Percentiles rank a stretch among this genome's conserved stretches.
Conservation (phyloP, 2,329 filamentous ascomycete species). For the Clarireedia hainanense region DNA sequence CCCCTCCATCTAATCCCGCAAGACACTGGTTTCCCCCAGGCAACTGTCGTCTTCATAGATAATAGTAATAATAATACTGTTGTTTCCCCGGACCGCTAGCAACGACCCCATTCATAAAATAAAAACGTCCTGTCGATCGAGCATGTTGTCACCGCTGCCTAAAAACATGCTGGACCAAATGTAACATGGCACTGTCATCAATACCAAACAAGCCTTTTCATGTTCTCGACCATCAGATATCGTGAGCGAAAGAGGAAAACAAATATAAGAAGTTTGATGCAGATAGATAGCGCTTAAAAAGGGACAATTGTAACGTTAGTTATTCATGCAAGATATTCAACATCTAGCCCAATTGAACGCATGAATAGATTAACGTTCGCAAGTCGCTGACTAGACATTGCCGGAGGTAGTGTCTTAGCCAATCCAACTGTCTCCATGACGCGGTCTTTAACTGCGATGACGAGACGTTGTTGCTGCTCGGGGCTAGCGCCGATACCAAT, state of each 20-base stretch:
- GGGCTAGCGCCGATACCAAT: slow-evolving; percentile 90
- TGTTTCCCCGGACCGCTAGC: neutral
- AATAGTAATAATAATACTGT: slow-evolving; percentile 3
- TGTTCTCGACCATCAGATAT: slow-evolving; percentile 2
- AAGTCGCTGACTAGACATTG: slow-evolving; percentile 75
- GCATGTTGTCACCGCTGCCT: neutral
- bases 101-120: slow-evolving; percentile 7
- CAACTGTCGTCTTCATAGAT: neutral
- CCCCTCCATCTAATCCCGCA: too few species aligned
- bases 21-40: too few species aligned
- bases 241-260: neutral
- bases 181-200: slow-evolving; percentile 3
- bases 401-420: slow-evolving; percentile 79
- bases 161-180: slow-evolving; percentile 2
- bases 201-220: slow-evolving; percentile 1
- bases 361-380: slow-evolving; percentile 97
- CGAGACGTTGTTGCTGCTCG: slow-evolving; percentile 89
- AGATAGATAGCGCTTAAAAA: neutral
- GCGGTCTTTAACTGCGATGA: slow-evolving; percentile 93
- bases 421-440: slow-evolving; percentile 92
- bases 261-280: neutral
- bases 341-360: slow-evolving; percentile 96
- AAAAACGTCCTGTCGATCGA: neutral
- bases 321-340: slow-evolving; percentile 50
- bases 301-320: neutral